Conservation (phyloP, 1,284 basidiomycete genomes). For the Trametes hirsuta region DNA sequence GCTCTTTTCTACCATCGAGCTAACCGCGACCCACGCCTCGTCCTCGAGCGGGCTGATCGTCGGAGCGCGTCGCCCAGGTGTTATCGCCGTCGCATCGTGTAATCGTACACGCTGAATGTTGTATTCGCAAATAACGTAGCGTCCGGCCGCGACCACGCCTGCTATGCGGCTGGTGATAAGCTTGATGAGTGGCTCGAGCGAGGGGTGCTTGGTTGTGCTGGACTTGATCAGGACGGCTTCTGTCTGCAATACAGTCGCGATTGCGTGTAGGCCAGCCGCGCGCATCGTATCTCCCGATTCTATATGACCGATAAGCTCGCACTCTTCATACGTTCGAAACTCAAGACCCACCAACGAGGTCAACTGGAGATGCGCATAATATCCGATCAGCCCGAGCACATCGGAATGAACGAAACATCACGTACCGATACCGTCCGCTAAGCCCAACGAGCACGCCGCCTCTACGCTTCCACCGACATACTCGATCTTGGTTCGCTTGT, state of each 20-base stretch:
- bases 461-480: conserved; percentile 98
- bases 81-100: conserved; percentile 68
- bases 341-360: conserved; percentile 79
- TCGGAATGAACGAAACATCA: conserved; percentile 8
- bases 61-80: conserved; percentile 89
- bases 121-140: conserved; percentile 92
- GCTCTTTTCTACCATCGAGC: conserved; percentile 90
- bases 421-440: conserved; percentile 96
- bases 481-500: conserved; percentile 79
- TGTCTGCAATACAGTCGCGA: conserved; percentile 85
- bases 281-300: conserved; percentile 99
- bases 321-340: too few species aligned
- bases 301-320: conserved; percentile 33
- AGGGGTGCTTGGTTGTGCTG: conserved; percentile 65
- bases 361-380: conserved; percentile 55
- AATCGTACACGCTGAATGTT: conserved; percentile 79
- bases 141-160: conserved; percentile 89
- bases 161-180: conserved; percentile 88
- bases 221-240: conserved; percentile 96
- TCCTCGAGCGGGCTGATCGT: conserved; percentile 90
- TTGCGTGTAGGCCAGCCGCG: conserved; percentile 93
- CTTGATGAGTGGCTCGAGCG: conserved; percentile 73
- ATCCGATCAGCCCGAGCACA: not conserved
- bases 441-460: conserved; percentile 94
- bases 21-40: conserved; percentile 89